phyloP scores from a whole-genome alignment of 139 green algal genomes.

The Ettlia oleoabundans region DNA sequence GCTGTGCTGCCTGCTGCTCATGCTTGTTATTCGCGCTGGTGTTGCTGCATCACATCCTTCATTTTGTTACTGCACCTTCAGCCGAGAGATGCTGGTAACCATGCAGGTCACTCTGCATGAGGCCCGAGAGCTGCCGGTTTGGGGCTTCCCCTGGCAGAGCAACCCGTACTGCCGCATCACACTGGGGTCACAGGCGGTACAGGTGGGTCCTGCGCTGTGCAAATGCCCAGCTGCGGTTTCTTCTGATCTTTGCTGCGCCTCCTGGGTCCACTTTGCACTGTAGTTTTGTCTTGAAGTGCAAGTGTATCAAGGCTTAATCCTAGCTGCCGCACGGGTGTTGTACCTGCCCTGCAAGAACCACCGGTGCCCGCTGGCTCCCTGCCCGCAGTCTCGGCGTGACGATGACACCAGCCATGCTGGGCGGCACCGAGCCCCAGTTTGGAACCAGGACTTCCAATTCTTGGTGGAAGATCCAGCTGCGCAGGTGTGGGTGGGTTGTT shows the following conservation, averaged over 20 bases:
- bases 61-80: no score
- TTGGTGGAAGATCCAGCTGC: constrained; percentile 81
- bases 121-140: constrained; percentile 86
- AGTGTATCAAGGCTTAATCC: no score
- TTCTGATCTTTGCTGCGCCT: no score
- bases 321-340: no score
- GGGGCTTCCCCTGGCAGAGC: constrained; percentile 89
- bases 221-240: no score
- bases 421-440: constrained; percentile 80
- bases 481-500: constrained; percentile 59
- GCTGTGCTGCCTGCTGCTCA: no score
- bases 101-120: constrained; percentile 82
- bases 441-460: constrained; percentile 89
- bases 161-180: constrained; percentile 91
- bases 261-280: no score
- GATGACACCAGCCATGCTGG: constrained; percentile 78
- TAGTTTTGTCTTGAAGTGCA: no score
- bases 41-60: no score
- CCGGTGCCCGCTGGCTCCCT: neutral
- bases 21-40: no score
- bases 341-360: neutral
- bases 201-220: no score
- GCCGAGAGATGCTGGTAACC: no score
- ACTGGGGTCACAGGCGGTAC: constrained; percentile 85
- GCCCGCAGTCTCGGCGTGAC: constrained; percentile 60